Conservation (phyloP, 495 filamentous ascomycete genomes). For the Daldinia grandis region DNA sequence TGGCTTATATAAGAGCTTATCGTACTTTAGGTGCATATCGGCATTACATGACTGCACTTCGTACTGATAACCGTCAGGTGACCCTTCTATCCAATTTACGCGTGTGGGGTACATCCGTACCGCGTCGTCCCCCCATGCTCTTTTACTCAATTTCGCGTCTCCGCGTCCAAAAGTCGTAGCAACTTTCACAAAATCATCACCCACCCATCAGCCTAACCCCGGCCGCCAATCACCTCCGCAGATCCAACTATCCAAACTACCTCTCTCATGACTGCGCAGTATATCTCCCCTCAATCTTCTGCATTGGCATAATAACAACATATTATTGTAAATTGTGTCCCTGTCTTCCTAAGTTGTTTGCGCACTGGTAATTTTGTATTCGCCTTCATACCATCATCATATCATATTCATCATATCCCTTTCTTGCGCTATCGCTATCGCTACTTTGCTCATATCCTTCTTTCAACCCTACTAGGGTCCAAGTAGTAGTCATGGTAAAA, state of each 20-base stretch:
- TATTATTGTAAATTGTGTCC: background rate
- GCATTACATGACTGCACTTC: too few relatives aligned
- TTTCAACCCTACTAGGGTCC: slow-evolving; percentile 9
- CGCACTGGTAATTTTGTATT: background rate
- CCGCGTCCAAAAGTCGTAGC: slow-evolving; percentile 18
- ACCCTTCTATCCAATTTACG: slow-evolving; percentile 24
- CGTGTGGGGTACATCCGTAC: slow-evolving; percentile 13
- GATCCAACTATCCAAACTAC: slow-evolving; percentile 14
- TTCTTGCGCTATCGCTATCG: background rate
- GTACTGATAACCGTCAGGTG: background rate
- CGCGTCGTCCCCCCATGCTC: slow-evolving; percentile 26
- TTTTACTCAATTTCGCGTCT: slow-evolving; percentile 30
- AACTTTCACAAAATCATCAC: slow-evolving; percentile 2
- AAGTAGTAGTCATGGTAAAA: slow-evolving; percentile 50
- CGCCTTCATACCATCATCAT: background rate
- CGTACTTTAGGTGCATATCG: background rate
- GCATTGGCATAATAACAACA: background rate
- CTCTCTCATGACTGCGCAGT: background rate
- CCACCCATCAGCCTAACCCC: slow-evolving; percentile 6
- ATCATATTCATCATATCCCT: background rate
- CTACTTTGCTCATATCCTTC: background rate
- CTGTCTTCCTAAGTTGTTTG: background rate
- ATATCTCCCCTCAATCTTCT: background rate
- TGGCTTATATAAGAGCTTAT: too few relatives aligned
- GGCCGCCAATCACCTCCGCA: slow-evolving; percentile 20